Evolutionary conservation across 2,329 filamentous ascomycete genomes (phyloP).

Genomic region (Talaromyces pinophilus): DNA sequence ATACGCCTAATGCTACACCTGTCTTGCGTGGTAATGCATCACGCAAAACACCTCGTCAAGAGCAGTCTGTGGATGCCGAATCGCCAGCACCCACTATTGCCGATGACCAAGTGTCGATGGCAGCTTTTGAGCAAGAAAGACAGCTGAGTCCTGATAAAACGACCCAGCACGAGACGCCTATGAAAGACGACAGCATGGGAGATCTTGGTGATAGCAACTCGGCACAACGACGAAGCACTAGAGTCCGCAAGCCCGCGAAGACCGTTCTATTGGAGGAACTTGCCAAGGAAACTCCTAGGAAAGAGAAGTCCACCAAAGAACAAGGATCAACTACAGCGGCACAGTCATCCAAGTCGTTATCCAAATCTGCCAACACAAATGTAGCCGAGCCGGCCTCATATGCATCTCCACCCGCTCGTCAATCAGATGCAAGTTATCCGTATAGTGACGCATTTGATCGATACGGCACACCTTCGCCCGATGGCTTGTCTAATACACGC

Average conservation of each 20-base stretch:
- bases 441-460: constrained; percentile 18
- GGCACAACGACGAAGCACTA: constrained; percentile 21
- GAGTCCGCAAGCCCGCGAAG: constrained; percentile 20
- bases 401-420: constrained; percentile 1
- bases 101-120: constrained; percentile 13
- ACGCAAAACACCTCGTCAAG: constrained; percentile 19
- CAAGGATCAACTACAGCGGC: background rate
- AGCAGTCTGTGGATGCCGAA: constrained; percentile 12
- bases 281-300: constrained; percentile 14
- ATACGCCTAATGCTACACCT: constrained; percentile 20
- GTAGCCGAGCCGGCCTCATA: background rate
- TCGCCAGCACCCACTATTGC: constrained; percentile 15
- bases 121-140: constrained; percentile 12
- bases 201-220: constrained; percentile 10
- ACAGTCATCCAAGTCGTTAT: background rate
- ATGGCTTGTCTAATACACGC: constrained; percentile 27
- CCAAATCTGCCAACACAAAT: background rate
- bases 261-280: constrained; percentile 7
- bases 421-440: background rate
- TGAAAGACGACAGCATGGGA: constrained; percentile 3
- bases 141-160: constrained; percentile 7
- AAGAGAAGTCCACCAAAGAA: constrained; percentile 1
- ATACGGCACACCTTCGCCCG: constrained; percentile 25
- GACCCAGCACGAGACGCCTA: constrained; percentile 16
- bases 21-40: constrained; percentile 1